These are phyloP conservation scores for Aureobasidium sp. DNA, from an alignment of 2,329 filamentous ascomycete species.

Conservation along the genomic window DNA sequence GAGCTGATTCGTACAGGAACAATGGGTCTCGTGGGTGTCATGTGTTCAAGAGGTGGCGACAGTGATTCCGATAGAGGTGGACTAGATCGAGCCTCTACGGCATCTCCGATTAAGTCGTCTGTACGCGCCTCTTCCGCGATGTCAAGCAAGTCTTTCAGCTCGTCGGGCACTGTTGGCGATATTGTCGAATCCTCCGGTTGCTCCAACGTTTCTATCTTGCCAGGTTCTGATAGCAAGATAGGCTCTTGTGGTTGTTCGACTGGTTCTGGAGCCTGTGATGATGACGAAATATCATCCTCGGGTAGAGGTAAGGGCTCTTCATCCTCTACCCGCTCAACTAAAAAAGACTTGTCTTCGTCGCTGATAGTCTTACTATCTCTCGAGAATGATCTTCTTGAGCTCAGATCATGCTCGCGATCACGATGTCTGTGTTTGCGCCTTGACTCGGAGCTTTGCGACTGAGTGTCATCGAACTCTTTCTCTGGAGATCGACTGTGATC, in stretches of 20 bases:
- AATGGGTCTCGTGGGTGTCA: constrained; percentile 18
- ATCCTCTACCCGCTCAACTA: constrained; percentile 57
- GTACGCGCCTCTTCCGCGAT: neutral
- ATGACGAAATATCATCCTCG: constrained; percentile 25
- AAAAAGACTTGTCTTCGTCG: constrained; percentile 49
- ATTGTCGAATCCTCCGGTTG: neutral
- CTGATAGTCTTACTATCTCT: neutral
- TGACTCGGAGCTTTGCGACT: neutral
- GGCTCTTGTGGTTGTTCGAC: neutral
- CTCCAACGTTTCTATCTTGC: neutral
- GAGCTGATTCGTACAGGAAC: constrained; percentile 22
- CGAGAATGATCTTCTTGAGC: neutral
- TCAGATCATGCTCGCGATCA: neutral
- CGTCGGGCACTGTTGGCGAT: neutral
- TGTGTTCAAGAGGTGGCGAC: neutral
- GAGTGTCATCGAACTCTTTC: neutral
- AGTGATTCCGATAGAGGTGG: neutral
- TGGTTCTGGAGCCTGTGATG: constrained; percentile 18
- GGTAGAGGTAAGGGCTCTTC: constrained; percentile 42
- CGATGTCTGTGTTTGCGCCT: constrained; percentile 10
- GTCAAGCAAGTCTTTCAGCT: neutral
- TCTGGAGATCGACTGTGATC: neutral
- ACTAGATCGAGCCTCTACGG: neutral
- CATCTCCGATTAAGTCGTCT: neutral
- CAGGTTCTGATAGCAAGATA: neutral